Evolutionary conservation across 148 eudicot species (phyloP), one percentile per base, ranked within the genome.

Genomic region (Diospyros lotus): DNA sequence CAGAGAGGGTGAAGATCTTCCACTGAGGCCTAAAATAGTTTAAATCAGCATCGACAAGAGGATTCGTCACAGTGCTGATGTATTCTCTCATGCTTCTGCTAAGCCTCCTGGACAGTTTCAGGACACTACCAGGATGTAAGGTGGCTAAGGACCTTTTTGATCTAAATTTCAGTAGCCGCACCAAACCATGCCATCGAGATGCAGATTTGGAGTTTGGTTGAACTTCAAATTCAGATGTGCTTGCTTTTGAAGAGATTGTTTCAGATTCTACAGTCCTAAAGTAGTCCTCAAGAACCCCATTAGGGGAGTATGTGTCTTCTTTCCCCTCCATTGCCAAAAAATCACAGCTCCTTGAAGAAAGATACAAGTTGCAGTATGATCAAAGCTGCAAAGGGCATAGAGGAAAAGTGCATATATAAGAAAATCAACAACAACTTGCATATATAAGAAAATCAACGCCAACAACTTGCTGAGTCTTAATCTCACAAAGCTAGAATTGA

Each of bases 261-360:
- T 89, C 89, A 5, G 91, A 87, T 59, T 87, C 94, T 12, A 53
- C 64, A 40, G 74, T 86, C 50, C 91, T 88, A 46, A 93, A 84
- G 58, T 81, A 91, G 67, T 89, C 90, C 75, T 90, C 97, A 44
- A 94, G 84, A 60, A 94, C 85, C 62, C 93, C 88, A 7, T 82
- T 86, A 1, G 98, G 98, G 0, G 98, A 94, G 75, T 55, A 65
- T 42, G 73, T 76, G 64, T 88, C 79, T 44, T 75, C 86, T 46
- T 78, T 74, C 40, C 73, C 73, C 68, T 86, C 92, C 90, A 86
- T 88, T 50, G 28, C 61, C 63, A 4, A 38, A 62, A 62, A 71
- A 69, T 39, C 72, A 72, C 74, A 56, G 54, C 9, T 66, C 71
- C 72, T 76, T 9, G n/a, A 18, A 54, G 38, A 44, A 67, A 10